Percentiles rank a stretch among this genome's conserved stretches.
phyloP scores from a whole-genome alignment of 1,284 basidiomycete genomes.

The Puccinia coronata region DNA sequence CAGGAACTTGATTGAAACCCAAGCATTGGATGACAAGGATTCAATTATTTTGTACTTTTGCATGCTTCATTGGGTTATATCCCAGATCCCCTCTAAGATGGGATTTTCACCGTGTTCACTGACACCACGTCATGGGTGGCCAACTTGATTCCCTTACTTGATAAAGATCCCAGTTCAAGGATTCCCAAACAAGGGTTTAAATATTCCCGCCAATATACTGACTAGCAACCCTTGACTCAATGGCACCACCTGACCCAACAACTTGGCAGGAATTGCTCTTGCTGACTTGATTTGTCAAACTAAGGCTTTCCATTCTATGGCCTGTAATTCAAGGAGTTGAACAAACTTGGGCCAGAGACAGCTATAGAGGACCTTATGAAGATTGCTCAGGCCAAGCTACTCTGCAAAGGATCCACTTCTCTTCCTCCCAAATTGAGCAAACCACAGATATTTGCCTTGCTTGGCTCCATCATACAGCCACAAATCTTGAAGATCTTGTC shows the following conservation, averaged over 20 bases:
- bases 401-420: neutral
- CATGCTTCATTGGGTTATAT: neutral
- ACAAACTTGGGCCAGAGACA: neutral
- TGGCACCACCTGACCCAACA: neutral
- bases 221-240: neutral
- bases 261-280: slow-evolving; percentile 1
- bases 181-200: neutral
- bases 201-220: neutral
- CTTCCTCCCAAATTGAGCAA: neutral
- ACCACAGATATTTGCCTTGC: neutral
- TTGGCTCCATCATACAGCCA: neutral
- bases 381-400: neutral
- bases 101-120: neutral
- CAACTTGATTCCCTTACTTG: neutral
- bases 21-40: neutral
- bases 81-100: neutral
- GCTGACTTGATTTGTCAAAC: neutral
- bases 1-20: neutral
- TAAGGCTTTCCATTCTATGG: neutral
- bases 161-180: neutral
- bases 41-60: neutral
- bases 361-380: neutral
- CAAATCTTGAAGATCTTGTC: neutral
- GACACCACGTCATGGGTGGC: neutral
- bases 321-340: neutral